Conservation (phyloP, 164 flowering plant genomes). For the Kingdonia uniflora region DNA sequence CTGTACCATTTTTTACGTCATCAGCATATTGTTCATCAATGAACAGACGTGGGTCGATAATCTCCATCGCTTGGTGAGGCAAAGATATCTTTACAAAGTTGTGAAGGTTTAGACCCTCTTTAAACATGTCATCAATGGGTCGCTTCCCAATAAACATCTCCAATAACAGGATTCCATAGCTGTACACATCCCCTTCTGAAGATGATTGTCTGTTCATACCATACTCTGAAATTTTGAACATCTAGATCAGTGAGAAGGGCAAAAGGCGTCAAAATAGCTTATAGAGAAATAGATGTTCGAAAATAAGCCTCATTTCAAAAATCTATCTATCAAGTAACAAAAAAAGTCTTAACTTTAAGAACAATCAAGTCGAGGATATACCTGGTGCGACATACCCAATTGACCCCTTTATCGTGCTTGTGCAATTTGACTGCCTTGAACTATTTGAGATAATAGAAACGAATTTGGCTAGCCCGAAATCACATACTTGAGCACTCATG, state of each 20-base stretch:
- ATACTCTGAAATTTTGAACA: not conserved
- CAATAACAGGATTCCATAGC: not conserved
- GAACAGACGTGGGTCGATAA: not conserved
- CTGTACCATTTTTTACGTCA: not conserved
- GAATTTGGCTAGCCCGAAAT: not conserved
- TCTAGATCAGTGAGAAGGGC: not conserved
- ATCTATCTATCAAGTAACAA: no score
- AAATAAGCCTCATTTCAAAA: not conserved
- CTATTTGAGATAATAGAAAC: not conserved
- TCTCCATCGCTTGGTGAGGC: not conserved
- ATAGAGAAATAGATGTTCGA: not conserved
- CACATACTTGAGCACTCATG: not conserved
- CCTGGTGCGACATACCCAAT: not conserved
- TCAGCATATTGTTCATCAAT: not conserved
- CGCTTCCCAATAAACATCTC: not conserved
- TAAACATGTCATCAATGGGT: not conserved
- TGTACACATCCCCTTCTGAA: not conserved
- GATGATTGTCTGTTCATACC: not conserved
- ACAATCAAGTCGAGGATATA: no score
- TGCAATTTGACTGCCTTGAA: no score
- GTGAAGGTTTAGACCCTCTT: not conserved
- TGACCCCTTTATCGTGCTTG: not conserved
- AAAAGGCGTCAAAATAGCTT: not conserved
- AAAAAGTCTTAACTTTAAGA: no score
- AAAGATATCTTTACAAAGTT: not conserved